Evolutionary conservation across 192 early-diverging fungal species (phyloP).

Genomic region (Coemansia sp.): DNA sequence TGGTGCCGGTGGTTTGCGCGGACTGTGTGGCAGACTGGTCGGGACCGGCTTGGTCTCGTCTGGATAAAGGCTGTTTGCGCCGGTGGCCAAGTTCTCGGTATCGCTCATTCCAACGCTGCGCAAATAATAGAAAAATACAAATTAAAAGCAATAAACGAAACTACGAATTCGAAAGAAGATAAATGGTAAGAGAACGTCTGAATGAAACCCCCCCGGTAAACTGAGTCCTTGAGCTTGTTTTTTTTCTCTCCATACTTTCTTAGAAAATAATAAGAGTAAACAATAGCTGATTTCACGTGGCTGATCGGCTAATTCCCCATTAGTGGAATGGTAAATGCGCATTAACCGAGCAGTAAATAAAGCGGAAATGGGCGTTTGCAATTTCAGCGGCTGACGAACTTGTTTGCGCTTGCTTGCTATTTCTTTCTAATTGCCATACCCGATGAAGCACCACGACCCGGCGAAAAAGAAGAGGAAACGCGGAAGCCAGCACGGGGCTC

Average conservation of each 20-base stretch:
- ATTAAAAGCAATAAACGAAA: background rate
- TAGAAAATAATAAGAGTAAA: background rate
- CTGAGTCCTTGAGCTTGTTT: no score
- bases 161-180: background rate
- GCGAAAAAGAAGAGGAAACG: constrained; percentile 2
- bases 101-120: background rate
- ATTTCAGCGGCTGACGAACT: background rate
- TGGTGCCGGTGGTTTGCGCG: background rate
- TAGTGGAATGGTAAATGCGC: background rate
- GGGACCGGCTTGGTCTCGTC: background rate
- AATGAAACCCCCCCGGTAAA: no score
- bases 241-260: no score
- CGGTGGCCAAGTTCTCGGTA: background rate
- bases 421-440: background rate
- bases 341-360: background rate
- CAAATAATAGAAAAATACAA: background rate
- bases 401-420: background rate
- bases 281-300: background rate
- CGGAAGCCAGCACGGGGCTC: background rate
- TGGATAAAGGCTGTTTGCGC: background rate
- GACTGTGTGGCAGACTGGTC: background rate
- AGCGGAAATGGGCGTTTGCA: no score
- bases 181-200: background rate
- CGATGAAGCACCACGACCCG: background rate
- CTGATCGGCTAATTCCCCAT: background rate